Evolutionary conservation across 768 basidiomycete species (phyloP).

Genomic region (Multifurca ochricompacta): DNA sequence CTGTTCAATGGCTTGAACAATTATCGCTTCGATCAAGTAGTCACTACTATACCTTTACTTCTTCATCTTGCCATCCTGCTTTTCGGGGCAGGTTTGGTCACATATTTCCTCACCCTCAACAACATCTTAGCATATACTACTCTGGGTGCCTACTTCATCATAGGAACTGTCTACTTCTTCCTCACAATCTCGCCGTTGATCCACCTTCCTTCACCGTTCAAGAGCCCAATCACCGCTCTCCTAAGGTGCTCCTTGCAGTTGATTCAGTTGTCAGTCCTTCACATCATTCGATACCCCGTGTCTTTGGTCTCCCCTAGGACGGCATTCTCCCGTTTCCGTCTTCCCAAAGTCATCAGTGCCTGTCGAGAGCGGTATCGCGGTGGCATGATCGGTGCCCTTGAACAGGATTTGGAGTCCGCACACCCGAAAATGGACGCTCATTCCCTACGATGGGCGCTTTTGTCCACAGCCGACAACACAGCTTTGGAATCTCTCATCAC

Average conservation of each 20-base stretch:
- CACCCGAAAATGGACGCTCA: conserved; percentile 1
- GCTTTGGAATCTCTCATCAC: conserved; percentile 14
- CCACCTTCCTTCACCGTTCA: conserved; percentile 13
- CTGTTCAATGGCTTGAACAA: conserved; percentile 5
- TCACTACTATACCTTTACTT: conserved; percentile 5
- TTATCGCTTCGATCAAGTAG: conserved; percentile 3
- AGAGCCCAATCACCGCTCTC: conserved; percentile 12
- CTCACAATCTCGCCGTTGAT: conserved; percentile 14
- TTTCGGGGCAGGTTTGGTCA: conserved; percentile 15
- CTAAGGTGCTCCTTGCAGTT: conserved; percentile 3
- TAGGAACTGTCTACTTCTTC: neutral
- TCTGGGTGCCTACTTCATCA: neutral
- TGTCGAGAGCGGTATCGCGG: conserved; percentile 9
- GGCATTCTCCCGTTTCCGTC: neutral
- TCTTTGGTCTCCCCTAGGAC: neutral
- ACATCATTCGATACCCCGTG: neutral
- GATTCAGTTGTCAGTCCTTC: neutral
- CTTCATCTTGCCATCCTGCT: conserved; percentile 17
- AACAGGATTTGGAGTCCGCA: neutral
- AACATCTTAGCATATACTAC: conserved; percentile 2
- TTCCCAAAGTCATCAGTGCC: conserved; percentile 1
- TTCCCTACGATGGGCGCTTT: conserved; percentile 8
- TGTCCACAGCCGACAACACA: neutral
- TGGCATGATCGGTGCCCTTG: conserved; percentile 4
- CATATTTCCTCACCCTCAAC: conserved; percentile 12